Conservation (phyloP, 352 stramenopile genomes). For the Thalassiosira ordinaria region DNA sequence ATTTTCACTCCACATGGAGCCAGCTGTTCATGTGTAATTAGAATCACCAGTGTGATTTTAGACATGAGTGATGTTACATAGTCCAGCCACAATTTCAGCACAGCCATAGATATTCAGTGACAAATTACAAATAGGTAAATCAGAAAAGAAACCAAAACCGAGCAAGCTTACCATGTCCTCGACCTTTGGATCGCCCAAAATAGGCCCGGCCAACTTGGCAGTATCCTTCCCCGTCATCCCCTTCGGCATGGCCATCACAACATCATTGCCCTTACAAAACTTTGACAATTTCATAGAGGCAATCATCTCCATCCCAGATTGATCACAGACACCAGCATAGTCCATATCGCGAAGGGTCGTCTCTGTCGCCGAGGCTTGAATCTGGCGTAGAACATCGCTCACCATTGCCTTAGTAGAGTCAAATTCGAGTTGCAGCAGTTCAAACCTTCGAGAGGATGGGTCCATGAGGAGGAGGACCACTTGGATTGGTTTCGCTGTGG, state of each 20-base stretch:
- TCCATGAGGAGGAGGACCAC: conserved; percentile 83
- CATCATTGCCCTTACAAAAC: conserved; percentile 70
- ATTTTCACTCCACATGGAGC: conserved; percentile 30
- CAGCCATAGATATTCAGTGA: too few relatives aligned
- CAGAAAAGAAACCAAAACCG: conserved; percentile 9
- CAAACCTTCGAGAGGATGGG: conserved; percentile 72
- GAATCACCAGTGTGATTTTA: not conserved
- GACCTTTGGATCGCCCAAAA: conserved; percentile 78
- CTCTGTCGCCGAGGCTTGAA: conserved; percentile 73
- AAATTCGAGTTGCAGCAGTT: conserved; percentile 85
- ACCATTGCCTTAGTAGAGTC: conserved; percentile 73
- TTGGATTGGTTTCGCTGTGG: conserved; percentile 46
- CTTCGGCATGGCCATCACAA: conserved; percentile 75
- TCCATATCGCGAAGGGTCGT: conserved; percentile 56
- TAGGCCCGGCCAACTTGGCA: conserved; percentile 66
- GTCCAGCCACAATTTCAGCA: not conserved
- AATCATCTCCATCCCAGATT: conserved; percentile 57
- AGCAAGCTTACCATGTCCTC: conserved; percentile 80
- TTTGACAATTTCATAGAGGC: conserved; percentile 50
- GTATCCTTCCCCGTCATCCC: conserved; percentile 60
- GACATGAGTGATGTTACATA: not conserved
- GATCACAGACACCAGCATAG: conserved; percentile 65
- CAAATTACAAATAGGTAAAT: too few relatives aligned
- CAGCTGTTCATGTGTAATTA: conserved; percentile 12
- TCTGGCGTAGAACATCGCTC: conserved; percentile 71